Base-by-base conservation (phyloP, 257 asterid species). In the Solanum ahanhuiri region DNA sequence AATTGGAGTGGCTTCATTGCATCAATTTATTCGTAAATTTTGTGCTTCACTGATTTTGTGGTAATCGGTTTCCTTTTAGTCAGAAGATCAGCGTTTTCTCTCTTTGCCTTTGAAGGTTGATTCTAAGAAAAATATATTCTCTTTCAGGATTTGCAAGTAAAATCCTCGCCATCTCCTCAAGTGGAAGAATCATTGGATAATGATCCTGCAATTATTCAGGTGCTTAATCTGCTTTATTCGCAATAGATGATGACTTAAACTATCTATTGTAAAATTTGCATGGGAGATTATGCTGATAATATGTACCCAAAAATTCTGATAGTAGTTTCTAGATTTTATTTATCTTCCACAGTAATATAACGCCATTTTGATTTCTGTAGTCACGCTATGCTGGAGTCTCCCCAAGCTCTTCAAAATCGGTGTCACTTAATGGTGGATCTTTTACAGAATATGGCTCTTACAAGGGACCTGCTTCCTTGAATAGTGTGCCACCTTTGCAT, bases 201-300 rank as follows among this genome's bases (percentile, higher is more conserved):
- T 57, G 98, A 95, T 86, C 96, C 97, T 86, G 97, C 98, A 10
- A 92, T 94, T 88, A 94, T 94, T 89, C 92, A 94, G 97, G 98
- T 95, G 84, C 67, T 85, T 86, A 67, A 30, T 84, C 73, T 71
- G 77, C 67, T 66, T 34, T 63, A 43, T 76, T 63, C 12, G 31
- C 28, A 28, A 33, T 41, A 48, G 34, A 34, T 51, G 33, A 9
- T 22, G 25, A 25, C 57, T 35, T 69, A 60, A 37, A 41, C 86
- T 31, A 48, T 6, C 3, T 83, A 48, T 25, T 33, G n/a, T 87
- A 71, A n/a, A 73, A 33, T 86, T 15, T 4, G 35, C 31, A 15
- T 33, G 28, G 28, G 9, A 43, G 18, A 2, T 77, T 43, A 43
- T 43, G 33, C 83, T 77, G 83, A 43, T 77, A 41, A 15, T 77